Evolutionary conservation across 805 yeast genomes (phyloP).

Genomic region (Barnettozyma botsteinii): DNA sequence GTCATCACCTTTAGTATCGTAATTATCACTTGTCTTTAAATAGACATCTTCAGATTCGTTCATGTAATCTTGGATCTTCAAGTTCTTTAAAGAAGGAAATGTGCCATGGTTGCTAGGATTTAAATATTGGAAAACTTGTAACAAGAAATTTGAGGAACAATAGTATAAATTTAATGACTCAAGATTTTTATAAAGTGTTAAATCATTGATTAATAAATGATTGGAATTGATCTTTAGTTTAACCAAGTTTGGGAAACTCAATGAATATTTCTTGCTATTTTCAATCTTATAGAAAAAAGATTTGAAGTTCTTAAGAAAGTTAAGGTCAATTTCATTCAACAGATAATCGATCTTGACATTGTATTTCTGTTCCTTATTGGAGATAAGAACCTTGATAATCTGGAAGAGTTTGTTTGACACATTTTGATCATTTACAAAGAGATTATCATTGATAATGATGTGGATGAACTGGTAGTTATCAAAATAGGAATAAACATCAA

Average conservation of each 20-base stretch:
- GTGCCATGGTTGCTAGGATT: slow-evolving; percentile 10
- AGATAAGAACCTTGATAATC: too few relatives aligned
- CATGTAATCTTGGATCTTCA: slow-evolving; percentile 24
- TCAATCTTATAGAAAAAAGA: slow-evolving; percentile 13
- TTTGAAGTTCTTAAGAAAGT: slow-evolving; percentile 21
- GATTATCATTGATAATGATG: slow-evolving; percentile 9
- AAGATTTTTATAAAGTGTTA: slow-evolving; percentile 10
- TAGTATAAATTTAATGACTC: slow-evolving; percentile 17
- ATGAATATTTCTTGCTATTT: neutral
- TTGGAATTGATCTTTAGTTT: slow-evolving; percentile 19
- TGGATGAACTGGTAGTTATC: slow-evolving; percentile 16
- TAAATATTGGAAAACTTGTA: slow-evolving; percentile 17
- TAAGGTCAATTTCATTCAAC: slow-evolving; percentile 14
- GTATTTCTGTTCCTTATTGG: slow-evolving; percentile 6
- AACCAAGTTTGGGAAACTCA: slow-evolving; percentile 11
- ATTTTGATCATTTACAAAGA: slow-evolving; percentile 9
- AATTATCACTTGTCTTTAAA: slow-evolving; percentile 18
- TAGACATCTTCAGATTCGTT: slow-evolving; percentile 23
- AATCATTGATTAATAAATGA: slow-evolving; percentile 15
- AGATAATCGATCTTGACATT: slow-evolving; percentile 11
- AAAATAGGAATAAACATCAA: slow-evolving; percentile 8
- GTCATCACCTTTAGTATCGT: slow-evolving; percentile 20
- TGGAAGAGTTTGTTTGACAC: slow-evolving; percentile 1
- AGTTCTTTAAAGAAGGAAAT: slow-evolving; percentile 14
- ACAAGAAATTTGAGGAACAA: slow-evolving; percentile 22